Evolutionary conservation across 768 basidiomycete genomes (phyloP).

Genomic region (Polyporus arcularius): DNA sequence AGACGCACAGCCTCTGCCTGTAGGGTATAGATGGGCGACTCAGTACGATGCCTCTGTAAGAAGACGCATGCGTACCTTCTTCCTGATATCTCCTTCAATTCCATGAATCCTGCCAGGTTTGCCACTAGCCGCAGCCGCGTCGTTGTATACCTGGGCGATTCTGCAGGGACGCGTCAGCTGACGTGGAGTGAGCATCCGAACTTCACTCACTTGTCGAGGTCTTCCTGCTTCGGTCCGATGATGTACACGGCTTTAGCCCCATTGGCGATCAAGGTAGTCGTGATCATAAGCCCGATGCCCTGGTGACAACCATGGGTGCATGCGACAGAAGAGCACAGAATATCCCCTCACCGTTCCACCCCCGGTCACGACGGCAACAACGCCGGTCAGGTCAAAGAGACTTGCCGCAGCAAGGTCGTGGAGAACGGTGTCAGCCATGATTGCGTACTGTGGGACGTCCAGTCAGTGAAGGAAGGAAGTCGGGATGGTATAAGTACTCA

Average conservation of each 20-base stretch:
- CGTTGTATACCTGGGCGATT: conserved; percentile 38
- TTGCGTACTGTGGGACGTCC: not conserved
- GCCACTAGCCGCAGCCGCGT: conserved; percentile 31
- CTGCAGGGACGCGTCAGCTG: conserved; percentile 18
- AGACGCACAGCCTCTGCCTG: conserved; percentile 46
- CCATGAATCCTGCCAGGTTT: conserved; percentile 41
- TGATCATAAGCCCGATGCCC: conserved; percentile 56
- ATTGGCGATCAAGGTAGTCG: conserved; percentile 46
- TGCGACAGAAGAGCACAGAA: not conserved
- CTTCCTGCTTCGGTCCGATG: conserved; percentile 43
- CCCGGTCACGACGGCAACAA: conserved; percentile 49
- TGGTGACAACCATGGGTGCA: conserved; percentile 8
- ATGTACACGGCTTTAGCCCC: conserved; percentile 49
- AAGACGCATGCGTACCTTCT: conserved; percentile 32
- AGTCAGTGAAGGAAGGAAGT: not conserved
- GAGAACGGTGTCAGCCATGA: conserved; percentile 26
- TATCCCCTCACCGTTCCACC: conserved; percentile 39
- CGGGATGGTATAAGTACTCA: too few species aligned
- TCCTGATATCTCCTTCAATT: conserved; percentile 42
- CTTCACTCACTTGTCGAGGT: conserved; percentile 38
- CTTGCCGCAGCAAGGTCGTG: conserved; percentile 36
- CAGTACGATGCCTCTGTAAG: not conserved
- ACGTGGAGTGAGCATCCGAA: too few species aligned
- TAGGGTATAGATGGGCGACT: not conserved
- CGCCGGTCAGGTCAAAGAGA: conserved; percentile 45